Evolutionary conservation across 129 eudicot genomes (phyloP).

Genomic region (Tanacetum coccineum): DNA sequence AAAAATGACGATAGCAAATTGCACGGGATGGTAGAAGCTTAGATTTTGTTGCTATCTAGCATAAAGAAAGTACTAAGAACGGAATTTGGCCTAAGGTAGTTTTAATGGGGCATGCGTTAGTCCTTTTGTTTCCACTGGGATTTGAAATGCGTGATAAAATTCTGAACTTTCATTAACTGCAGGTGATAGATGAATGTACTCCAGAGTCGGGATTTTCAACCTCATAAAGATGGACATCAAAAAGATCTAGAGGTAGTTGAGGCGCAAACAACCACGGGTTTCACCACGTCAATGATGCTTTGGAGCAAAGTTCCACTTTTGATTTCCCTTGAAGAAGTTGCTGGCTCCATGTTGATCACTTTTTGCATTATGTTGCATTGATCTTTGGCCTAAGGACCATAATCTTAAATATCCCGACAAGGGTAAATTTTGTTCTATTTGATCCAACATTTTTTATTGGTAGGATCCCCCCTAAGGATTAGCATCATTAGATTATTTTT

Average conservation of each 20-base stretch:
- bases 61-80: neutral
- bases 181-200: slow-evolving; percentile 16
- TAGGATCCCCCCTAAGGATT: neutral
- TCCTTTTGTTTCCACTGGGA: neutral
- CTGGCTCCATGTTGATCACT: neutral
- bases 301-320: neutral
- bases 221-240: neutral
- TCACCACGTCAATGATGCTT: neutral
- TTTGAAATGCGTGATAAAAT: neutral
- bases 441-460: neutral
- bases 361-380: neutral
- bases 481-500: neutral
- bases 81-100: neutral
- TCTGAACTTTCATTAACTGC: neutral
- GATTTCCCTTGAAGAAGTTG: neutral
- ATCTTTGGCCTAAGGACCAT: neutral
- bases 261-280: slow-evolving; percentile 8
- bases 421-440: neutral
- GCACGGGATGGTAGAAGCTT: neutral
- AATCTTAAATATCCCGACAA: neutral
- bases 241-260: slow-evolving; percentile 1
- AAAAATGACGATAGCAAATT: neutral
- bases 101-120: neutral
- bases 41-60: neutral
- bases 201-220: neutral